Conservation (phyloP, 2,329 filamentous ascomycete genomes). For the Blastomyces gilchristii region DNA sequence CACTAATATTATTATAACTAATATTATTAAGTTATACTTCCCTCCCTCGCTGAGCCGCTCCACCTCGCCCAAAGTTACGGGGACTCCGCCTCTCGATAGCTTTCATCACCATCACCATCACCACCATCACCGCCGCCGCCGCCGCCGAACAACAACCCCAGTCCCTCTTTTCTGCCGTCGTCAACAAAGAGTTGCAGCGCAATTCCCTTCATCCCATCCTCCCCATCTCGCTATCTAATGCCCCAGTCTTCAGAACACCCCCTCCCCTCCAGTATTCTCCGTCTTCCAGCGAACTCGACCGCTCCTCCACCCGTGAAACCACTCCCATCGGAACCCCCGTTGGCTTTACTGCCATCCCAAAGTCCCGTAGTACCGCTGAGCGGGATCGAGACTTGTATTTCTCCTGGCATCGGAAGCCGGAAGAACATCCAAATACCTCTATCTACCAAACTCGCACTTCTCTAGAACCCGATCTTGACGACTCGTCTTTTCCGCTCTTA, state of each 20-base stretch:
- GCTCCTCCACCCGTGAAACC: slow-evolving; percentile 42
- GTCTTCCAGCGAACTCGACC: slow-evolving; percentile 37
- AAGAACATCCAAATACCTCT: slow-evolving; percentile 17
- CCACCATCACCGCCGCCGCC: not conserved
- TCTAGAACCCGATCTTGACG: slow-evolving; percentile 23
- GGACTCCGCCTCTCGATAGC: slow-evolving; percentile 4
- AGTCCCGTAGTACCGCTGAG: slow-evolving; percentile 34
- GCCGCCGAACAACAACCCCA: not conserved
- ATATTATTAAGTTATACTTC: no score
- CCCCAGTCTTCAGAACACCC: slow-evolving; percentile 44
- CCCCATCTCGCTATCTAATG: slow-evolving; percentile 33
- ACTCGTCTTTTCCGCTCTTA: slow-evolving; percentile 33
- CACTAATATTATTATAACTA: no score
- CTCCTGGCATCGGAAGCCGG: slow-evolving; percentile 37
- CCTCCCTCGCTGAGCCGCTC: not conserved
- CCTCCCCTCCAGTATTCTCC: slow-evolving; percentile 45
- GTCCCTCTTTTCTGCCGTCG: not conserved
- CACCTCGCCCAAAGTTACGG: slow-evolving; percentile 4
- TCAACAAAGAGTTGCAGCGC: slow-evolving; percentile 4
- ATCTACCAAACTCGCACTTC: slow-evolving; percentile 18
- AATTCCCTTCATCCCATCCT: slow-evolving; percentile 7
- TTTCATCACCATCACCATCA: not conserved
- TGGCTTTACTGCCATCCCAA: slow-evolving; percentile 36
- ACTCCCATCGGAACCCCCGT: slow-evolving; percentile 41
- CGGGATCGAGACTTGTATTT: slow-evolving; percentile 35